Conservation (phyloP, 1,284 basidiomycete genomes). For the Ustilago lituana region DNA sequence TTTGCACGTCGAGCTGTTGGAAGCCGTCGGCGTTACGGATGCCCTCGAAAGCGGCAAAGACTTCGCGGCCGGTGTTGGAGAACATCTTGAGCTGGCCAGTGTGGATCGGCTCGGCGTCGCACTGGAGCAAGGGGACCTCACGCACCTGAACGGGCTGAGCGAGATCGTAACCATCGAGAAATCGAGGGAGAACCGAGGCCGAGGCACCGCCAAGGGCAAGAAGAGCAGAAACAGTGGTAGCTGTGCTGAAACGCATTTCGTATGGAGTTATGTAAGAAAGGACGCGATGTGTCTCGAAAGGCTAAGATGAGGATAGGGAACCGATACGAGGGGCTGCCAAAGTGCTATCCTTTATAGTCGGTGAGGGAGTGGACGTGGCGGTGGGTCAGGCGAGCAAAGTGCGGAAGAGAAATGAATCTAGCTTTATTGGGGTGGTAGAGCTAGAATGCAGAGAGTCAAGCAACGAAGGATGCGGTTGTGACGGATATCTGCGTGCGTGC, state of each 20-base stretch:
- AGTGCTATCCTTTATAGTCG: constrained; percentile 7
- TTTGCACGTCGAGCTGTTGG: constrained; percentile 46
- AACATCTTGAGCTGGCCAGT: constrained; percentile 39
- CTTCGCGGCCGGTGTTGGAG: constrained; percentile 22
- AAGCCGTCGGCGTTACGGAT: constrained; percentile 36
- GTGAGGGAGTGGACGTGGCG: not conserved
- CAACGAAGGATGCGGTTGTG: constrained; percentile 3
- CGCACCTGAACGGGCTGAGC: constrained; percentile 36
- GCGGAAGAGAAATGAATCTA: not conserved
- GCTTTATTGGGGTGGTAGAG: constrained; percentile 7
- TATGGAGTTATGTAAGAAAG: not conserved
- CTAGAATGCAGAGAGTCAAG: not conserved
- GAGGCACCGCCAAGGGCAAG: constrained; percentile 30
- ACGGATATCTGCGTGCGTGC: not conserved
- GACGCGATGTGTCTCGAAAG: not conserved
- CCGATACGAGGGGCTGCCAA: not conserved
- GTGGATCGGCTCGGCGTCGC: constrained; percentile 24
- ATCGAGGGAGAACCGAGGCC: constrained; percentile 39
- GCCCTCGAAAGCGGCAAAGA: constrained; percentile 41
- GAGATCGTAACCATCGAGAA: constrained; percentile 39
- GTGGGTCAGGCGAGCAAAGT: not conserved
- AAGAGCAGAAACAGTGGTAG: constrained; percentile 25
- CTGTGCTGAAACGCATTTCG: constrained; percentile 39
- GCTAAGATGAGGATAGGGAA: not conserved
- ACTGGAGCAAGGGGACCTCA: constrained; percentile 32